These are phyloP conservation scores for Trametes villosa DNA, from an alignment of 768 basidiomycete genomes.

Conservation along the genomic window DNA sequence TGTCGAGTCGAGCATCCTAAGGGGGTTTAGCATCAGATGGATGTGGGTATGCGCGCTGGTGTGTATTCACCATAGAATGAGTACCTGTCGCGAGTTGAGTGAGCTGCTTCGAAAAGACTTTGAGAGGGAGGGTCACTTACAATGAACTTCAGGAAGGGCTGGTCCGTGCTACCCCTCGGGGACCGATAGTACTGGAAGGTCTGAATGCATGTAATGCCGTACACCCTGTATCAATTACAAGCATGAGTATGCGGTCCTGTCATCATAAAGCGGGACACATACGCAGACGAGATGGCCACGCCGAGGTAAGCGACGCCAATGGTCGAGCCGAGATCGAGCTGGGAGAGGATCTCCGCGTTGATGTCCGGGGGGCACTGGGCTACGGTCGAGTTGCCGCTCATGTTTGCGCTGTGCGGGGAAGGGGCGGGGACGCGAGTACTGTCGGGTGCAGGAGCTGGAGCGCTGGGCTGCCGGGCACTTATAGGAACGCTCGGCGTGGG, in stretches of 20 bases:
- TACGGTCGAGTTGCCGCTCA: neutral
- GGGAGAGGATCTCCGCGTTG: constrained; percentile 1
- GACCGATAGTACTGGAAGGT: constrained; percentile 7
- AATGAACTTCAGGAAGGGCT: neutral
- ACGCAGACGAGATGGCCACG: constrained; percentile 1
- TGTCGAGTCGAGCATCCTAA: constrained; percentile 17
- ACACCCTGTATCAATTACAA: neutral
- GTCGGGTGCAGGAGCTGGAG: neutral
- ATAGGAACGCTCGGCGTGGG: neutral
- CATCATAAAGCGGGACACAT: neutral
- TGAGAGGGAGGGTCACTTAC: neutral
- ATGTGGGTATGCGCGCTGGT: too few relatives aligned
- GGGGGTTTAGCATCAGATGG: neutral
- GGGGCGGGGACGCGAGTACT: neutral
- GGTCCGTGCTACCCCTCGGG: neutral
- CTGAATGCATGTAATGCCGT: constrained; percentile 5
- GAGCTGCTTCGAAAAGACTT: neutral
- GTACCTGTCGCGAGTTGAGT: neutral
- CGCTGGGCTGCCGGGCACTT: neutral
- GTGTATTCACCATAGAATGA: neutral
- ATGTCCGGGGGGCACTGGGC: neutral
- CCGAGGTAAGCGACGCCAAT: constrained; percentile 3
- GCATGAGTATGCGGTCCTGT: neutral
- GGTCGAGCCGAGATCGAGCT: neutral
- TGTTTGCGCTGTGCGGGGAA: neutral